Base-by-base conservation (phyloP, 257 asterid genomes). In the Lantana camara region DNA sequence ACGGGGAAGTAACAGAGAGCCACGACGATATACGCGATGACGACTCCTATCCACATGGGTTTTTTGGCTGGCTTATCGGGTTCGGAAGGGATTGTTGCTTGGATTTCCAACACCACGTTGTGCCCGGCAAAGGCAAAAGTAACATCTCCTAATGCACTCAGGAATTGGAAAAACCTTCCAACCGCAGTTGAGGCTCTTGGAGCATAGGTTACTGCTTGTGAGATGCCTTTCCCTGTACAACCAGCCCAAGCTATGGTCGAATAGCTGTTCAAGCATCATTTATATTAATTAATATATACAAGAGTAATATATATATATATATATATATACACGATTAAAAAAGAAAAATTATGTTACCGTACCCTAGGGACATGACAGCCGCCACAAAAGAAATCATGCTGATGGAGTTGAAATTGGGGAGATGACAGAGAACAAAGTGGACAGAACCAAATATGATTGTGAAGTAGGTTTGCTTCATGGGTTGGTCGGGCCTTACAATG, bases 241-340 rank as follows among this genome's bases (percentile, higher is more conserved):
- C 84, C 86, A 4, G 16, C 81, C 89, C 92, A 85, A 1, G 80
- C 86, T 44, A 82, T 75, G 2, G 83, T 77, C 2, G 92, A 79
- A 21, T 82, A 85, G 27, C 86, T 80, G 75, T 35, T 7, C 2
- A 21, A 29, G 4, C 19, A 42, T 10, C 5, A 34, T 1, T 9
- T 7, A 8, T 6, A 9, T 2, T 5, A 37, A 9, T 0, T 37
- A n/a, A n/a, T n/a, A n/a, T n/a, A n/a, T n/a, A n/a, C n/a, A n/a
- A n/a, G n/a, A n/a, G n/a, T n/a, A n/a, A n/a, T n/a, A n/a, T n/a
- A n/a, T n/a, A n/a, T n/a, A n/a, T 9, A 37, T 34, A 2, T 6
- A 14, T 6, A 37, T 37, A 37, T n/a, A n/a, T n/a, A n/a, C n/a
- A n/a, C n/a, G n/a, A n/a, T n/a, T n/a, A n/a, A n/a, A n/a, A n/a